A percentile compares a stretch with the other conserved stretches of the same genome.
Evolutionary conservation across 352 stramenopile species (phyloP).

Genomic region (Phytophthora podocarpi): DNA sequence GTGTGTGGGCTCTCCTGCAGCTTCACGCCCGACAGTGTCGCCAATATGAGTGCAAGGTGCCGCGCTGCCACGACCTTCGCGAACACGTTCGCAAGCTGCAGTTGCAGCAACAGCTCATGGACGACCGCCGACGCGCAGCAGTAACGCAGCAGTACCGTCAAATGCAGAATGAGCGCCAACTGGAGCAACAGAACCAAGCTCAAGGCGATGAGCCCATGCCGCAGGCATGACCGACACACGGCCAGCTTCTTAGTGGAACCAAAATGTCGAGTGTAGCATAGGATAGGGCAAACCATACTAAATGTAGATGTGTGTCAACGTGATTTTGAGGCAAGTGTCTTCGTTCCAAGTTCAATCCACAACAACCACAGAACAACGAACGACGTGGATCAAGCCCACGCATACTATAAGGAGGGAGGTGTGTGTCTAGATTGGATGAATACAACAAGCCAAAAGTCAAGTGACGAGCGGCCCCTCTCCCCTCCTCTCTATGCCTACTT

Average conservation of each 20-base stretch:
- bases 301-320: slow-evolving; percentile 47
- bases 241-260: slow-evolving; percentile 14
- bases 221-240: slow-evolving; percentile 34
- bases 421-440: slow-evolving; percentile 18
- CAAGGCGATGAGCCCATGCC: slow-evolving; percentile 47
- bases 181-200: slow-evolving; percentile 37
- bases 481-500: slow-evolving; percentile 35
- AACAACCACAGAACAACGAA: slow-evolving; percentile 8
- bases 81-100: slow-evolving; percentile 96
- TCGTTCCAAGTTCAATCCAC: neutral
- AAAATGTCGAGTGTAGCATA: slow-evolving; percentile 46
- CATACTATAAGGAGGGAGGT: slow-evolving; percentile 14
- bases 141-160: slow-evolving; percentile 89
- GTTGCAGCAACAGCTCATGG: slow-evolving; percentile 98
- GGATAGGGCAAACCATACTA: slow-evolving; percentile 38
- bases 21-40: slow-evolving; percentile 97
- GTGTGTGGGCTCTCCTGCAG: slow-evolving; percentile 97
- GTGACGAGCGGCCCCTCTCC: neutral
- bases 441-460: neutral
- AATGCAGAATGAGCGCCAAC: slow-evolving; percentile 66
- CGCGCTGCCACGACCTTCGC: slow-evolving; percentile 95
- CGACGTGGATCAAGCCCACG: slow-evolving; percentile 17
- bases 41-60: slow-evolving; percentile 93
- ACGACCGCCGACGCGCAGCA: slow-evolving; percentile 93
- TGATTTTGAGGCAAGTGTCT: slow-evolving; percentile 7